These are phyloP conservation scores for Agaricus bisporus DNA, from an alignment of 768 basidiomycete species.

Conservation along the genomic window DNA sequence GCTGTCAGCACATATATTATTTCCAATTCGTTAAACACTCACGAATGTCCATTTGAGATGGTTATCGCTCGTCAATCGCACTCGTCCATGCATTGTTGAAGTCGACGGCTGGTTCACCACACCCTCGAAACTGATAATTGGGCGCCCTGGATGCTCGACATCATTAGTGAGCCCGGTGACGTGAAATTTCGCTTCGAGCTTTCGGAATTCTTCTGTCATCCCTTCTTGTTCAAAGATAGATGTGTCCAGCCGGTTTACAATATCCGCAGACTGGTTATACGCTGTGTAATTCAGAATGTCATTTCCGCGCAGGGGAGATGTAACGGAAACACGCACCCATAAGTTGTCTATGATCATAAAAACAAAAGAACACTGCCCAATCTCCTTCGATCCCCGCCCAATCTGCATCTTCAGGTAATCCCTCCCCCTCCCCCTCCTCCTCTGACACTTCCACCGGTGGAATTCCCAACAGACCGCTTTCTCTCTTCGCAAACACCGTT, in stretches of 20 bases:
- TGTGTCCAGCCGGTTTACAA: conserved; percentile 18
- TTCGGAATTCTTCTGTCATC: conserved; percentile 48
- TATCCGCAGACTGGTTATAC: conserved; percentile 36
- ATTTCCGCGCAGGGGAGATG: conserved; percentile 8
- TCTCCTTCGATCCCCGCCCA: conserved; percentile 56
- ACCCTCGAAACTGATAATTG: conserved; percentile 49
- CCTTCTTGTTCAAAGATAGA: conserved; percentile 44
- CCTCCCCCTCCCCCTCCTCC: conserved; percentile 17
- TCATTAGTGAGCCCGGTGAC: conserved; percentile 37
- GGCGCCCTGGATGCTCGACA: conserved; percentile 41
- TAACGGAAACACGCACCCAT: conserved; percentile 38
- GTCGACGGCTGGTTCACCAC: conserved; percentile 36
- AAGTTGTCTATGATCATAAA: conserved; percentile 62
- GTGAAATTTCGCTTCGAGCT: conserved; percentile 39
- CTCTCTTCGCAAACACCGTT: conserved; percentile 33
- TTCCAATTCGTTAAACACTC: conserved; percentile 20
- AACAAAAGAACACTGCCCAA: conserved; percentile 64
- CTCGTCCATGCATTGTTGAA: conserved; percentile 45
- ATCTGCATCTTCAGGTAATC: conserved; percentile 23
- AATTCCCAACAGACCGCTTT: conserved; percentile 20
- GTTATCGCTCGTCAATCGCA: conserved; percentile 51
- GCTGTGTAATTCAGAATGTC: conserved; percentile 21
- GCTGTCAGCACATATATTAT: not conserved
- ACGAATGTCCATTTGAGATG: conserved; percentile 64
- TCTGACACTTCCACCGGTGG: not conserved